phyloP scores from a whole-genome alignment of 768 basidiomycete genomes.

The Naganishia vaughanmartiniae region DNA sequence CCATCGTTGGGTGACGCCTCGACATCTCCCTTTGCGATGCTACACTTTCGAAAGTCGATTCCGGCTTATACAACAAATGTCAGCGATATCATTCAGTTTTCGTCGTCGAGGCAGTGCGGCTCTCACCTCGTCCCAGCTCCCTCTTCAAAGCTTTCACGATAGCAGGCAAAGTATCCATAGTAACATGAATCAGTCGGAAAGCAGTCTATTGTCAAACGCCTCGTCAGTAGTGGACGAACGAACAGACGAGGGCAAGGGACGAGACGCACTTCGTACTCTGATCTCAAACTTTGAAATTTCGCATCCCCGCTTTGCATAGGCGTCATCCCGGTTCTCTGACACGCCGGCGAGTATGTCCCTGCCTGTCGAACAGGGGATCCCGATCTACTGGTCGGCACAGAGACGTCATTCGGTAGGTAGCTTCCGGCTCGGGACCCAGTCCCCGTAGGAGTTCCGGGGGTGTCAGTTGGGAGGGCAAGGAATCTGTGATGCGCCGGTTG shows the following conservation, averaged over 20 bases:
- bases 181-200: background rate
- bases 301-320: slow-evolving; percentile 9
- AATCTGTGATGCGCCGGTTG: too few relatives aligned
- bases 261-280: slow-evolving; percentile 2
- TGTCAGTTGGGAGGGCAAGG: too few relatives aligned
- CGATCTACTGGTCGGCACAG: background rate
- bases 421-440: background rate
- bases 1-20: background rate
- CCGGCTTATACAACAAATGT: background rate
- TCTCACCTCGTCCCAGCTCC: background rate
- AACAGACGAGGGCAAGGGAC: background rate
- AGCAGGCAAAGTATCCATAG: background rate
- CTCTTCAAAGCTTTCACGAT: background rate
- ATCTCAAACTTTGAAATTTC: slow-evolving; percentile 10
- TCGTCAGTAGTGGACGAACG: background rate
- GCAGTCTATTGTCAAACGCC: background rate
- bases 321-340: background rate
- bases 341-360: background rate
- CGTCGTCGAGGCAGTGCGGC: background rate
- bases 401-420: background rate
- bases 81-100: background rate
- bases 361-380: background rate
- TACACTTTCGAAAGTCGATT: slow-evolving; percentile 1
- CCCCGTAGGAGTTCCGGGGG: background rate
- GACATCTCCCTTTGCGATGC: background rate